Base-by-base conservation (phyloP, 805 yeast genomes). In the Scheffersomyces lignosus region DNA sequence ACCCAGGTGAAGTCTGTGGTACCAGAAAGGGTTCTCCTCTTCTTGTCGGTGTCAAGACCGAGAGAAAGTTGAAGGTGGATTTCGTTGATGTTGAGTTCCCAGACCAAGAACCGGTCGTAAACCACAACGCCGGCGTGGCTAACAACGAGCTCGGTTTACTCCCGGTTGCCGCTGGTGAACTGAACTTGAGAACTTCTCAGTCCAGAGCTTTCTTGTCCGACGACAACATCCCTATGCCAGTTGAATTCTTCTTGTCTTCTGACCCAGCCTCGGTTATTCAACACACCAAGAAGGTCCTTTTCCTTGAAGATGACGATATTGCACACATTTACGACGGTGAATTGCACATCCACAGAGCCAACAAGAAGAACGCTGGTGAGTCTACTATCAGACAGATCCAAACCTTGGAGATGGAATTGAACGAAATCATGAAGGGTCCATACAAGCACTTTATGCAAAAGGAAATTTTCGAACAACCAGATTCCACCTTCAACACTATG, bases 281-380 rank as follows among this genome's bases (percentile, higher is more conserved):
- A 66, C 96, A 93, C 71, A 93, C 99, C 54, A 93, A 90, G 70
- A 93, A 93, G 70, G 99, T 93, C 20, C 75, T 93, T 54, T 91
- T 87, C 68, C 76, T 93, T 57, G 98, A 93, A 70, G 99, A 93
- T 66, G 97, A 93, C 60, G 99, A 93, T 68, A 89, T 93, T 64
- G 99, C 97, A 27, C 99, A 93, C 64, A 89, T 93, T 49, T 89
- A 85, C 64, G 96, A 89, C 58, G 99, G 99, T 64, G 98, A 93
- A 71, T 77, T 93, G 62, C 99, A 93, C 66, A 93, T 93, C 47
- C 99, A 93, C 71, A 85, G 99, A 66, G 95, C 96, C 37, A 81
- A 87, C 59, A 85, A 83, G 59, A 86, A 81, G 47, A 54, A 53
- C 27, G 88, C 82, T 15, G 89, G 87, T 51, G 90, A 85, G 57